Evolutionary conservation across 768 basidiomycete species (phyloP).

Genomic region (Gyrodon lividus): DNA sequence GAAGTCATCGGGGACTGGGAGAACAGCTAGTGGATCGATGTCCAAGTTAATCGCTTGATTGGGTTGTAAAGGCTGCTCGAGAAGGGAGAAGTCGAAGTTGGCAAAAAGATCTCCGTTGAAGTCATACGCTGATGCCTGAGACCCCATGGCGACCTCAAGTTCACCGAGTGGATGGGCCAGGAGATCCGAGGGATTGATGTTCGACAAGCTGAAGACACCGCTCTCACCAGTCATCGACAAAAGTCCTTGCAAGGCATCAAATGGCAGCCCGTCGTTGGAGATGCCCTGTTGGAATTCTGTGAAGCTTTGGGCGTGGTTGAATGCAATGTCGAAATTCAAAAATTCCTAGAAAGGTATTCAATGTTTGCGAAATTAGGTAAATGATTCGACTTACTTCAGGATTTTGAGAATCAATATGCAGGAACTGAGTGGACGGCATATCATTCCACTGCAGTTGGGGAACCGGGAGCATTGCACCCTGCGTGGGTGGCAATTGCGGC

Average conservation of each 20-base stretch:
- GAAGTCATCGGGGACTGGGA: conserved; percentile 16
- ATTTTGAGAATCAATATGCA: conserved; percentile 3
- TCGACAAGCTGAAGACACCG: conserved; percentile 36
- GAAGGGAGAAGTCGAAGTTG: conserved; percentile 19
- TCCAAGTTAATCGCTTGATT: conserved; percentile 3
- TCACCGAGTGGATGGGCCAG: conserved; percentile 36
- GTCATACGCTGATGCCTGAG: neutral
- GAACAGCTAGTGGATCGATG: neutral
- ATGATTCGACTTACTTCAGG: conserved; percentile 8
- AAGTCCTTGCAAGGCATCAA: conserved; percentile 30
- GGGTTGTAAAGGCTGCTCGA: conserved; percentile 9
- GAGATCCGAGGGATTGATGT: conserved; percentile 33
- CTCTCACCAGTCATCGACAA: conserved; percentile 33
- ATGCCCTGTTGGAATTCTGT: conserved; percentile 1
- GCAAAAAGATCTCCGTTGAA: conserved; percentile 21
- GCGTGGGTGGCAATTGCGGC: neutral
- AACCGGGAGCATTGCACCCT: neutral
- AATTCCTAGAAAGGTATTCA: conserved; percentile 8
- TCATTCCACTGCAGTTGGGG: conserved; percentile 14
- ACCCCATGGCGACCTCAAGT: conserved; percentile 34
- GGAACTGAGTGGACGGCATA: neutral
- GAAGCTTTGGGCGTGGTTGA: conserved; percentile 9
- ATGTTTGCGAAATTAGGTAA: neutral
- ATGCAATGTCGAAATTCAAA: conserved; percentile 15
- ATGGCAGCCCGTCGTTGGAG: neutral